These are phyloP conservation scores for Didymella arachidicola DNA, from an alignment of 2,329 filamentous ascomycete species.

Conservation along the genomic window DNA sequence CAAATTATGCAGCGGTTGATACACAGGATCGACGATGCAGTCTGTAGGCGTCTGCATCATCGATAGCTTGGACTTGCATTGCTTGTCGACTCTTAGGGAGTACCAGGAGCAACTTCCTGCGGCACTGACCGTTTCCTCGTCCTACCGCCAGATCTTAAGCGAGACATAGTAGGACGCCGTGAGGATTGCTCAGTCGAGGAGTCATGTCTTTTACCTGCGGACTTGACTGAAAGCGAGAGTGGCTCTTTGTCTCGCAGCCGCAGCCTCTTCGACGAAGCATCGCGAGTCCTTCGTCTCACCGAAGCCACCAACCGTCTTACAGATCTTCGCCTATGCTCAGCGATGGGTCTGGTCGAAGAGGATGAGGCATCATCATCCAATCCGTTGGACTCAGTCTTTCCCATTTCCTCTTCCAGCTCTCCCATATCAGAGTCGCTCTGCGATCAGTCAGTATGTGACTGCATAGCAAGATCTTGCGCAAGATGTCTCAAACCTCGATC, in stretches of 20 bases:
- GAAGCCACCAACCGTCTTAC: slow-evolving; percentile 5
- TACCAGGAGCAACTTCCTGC: background rate
- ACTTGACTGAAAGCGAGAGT: background rate
- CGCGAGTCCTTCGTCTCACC: slow-evolving; percentile 3
- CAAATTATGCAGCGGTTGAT: background rate
- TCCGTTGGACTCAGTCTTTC: background rate
- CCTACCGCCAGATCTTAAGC: background rate
- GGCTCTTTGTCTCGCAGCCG: background rate
- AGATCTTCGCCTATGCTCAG: slow-evolving; percentile 5
- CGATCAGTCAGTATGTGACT: background rate
- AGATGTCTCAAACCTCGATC: slow-evolving; percentile 2
- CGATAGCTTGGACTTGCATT: background rate
- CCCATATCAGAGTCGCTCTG: slow-evolving; percentile 4
- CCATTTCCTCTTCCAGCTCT: background rate
- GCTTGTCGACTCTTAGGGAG: background rate
- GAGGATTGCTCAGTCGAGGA: background rate
- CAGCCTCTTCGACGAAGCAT: background rate
- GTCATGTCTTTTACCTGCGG: background rate
- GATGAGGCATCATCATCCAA: slow-evolving; percentile 1
- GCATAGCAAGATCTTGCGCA: background rate
- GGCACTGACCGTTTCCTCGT: background rate
- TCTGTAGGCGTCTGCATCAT: background rate
- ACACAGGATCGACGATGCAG: background rate
- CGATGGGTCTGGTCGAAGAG: slow-evolving; percentile 3
- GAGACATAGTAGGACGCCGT: background rate